Conservation (phyloP, 768 basidiomycete genomes). For the Auriscalpium microsporum region DNA sequence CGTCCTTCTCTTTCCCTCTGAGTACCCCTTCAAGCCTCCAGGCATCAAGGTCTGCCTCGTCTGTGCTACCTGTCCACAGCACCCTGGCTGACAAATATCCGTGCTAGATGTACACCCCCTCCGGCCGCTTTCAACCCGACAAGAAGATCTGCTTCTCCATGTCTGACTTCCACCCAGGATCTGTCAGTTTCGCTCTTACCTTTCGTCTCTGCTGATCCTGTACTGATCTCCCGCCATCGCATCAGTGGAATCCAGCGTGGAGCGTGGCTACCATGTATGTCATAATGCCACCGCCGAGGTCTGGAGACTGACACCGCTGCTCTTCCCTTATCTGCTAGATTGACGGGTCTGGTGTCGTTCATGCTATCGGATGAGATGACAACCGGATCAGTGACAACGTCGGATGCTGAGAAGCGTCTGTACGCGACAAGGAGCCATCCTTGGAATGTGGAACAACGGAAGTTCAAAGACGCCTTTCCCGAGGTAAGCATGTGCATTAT, state of each 20-base stretch:
- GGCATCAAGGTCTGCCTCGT: conserved; percentile 73
- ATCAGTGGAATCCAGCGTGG: conserved; percentile 92
- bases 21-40: conserved; percentile 95
- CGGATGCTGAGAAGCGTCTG: conserved; percentile 65
- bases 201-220: background rate
- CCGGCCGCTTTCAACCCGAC: conserved; percentile 84
- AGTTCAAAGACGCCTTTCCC: conserved; percentile 84
- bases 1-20: conserved; percentile 82
- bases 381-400: conserved; percentile 81
- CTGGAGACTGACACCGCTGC: conserved; percentile 10
- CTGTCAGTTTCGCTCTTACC: conserved; percentile 32
- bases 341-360: conserved; percentile 89
- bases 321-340: conserved; percentile 33
- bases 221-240: background rate
- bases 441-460: conserved; percentile 74
- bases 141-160: conserved; percentile 98
- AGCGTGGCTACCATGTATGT: conserved; percentile 83
- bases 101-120: conserved; percentile 79
- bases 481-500: conserved; percentile 48
- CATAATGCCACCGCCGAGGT: conserved; percentile 1
- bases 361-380: conserved; percentile 97
- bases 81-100: conserved; percentile 2
- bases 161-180: conserved; percentile 90
- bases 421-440: conserved; percentile 76
- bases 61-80: background rate